Conservation (phyloP, 257 asterid species). For the Solanum sitiens region DNA sequence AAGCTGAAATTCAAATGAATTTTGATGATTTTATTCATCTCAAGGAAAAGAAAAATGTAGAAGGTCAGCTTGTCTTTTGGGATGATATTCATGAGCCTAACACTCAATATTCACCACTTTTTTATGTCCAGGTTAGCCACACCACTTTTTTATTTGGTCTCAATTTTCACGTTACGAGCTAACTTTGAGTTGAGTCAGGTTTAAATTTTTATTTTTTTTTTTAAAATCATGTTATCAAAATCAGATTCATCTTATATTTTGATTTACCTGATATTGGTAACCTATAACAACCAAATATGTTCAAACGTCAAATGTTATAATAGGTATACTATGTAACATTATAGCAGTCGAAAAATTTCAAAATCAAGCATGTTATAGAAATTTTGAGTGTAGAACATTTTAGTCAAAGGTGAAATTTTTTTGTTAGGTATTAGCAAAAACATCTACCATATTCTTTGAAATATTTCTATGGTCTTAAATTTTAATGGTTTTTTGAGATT, state of each 20-base stretch:
- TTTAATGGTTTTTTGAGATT: not conserved
- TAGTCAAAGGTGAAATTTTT: not conserved
- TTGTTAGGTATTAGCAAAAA: not conserved
- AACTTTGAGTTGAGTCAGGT: rapidly evolving
- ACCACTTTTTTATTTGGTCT: not conserved
- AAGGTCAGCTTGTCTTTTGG: conserved; percentile 50
- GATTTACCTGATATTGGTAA: not conserved
- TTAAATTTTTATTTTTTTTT: not conserved
- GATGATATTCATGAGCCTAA: conserved; percentile 33
- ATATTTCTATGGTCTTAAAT: not conserved
- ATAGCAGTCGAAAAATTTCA: rapidly evolving
- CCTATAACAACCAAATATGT: not conserved
- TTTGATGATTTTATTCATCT: conserved; percentile 32
- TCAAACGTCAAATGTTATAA: not conserved
- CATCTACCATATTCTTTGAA: not conserved
- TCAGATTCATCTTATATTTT: not conserved
- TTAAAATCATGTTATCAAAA: not conserved
- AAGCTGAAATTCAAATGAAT: conserved; percentile 19
- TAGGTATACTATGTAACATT: not conserved
- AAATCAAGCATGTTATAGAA: not conserved
- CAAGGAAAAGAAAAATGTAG: conserved; percentile 17
- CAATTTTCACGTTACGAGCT: not conserved
- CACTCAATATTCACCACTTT: conserved; percentile 51
- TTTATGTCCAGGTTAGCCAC: conserved; percentile 55
- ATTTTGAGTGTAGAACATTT: not conserved